Evolutionary conservation across 1,284 basidiomycete genomes (phyloP).

Genomic region (Papiliotrema flavescens): DNA sequence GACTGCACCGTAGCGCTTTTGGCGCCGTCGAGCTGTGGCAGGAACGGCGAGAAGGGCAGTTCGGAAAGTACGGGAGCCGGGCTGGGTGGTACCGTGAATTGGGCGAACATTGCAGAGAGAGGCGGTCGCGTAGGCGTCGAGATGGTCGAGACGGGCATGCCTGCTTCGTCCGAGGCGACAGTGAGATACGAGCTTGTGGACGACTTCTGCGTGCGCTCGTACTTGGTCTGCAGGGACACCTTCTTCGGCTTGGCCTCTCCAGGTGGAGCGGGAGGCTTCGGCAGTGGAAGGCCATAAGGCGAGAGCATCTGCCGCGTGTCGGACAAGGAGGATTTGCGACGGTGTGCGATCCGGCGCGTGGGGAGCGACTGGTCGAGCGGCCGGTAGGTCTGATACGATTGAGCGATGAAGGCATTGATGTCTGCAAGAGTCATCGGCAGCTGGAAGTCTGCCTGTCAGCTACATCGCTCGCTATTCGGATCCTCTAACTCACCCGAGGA

Average conservation of each 20-base stretch:
- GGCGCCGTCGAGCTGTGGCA: constrained; percentile 2
- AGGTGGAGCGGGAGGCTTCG: constrained; percentile 10
- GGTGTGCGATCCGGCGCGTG: constrained; percentile 15
- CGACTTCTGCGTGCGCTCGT: constrained; percentile 32
- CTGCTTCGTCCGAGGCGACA: neutral
- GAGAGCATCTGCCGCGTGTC: constrained; percentile 20
- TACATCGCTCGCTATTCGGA: neutral
- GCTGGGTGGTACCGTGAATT: constrained; percentile 20
- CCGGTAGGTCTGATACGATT: constrained; percentile 30
- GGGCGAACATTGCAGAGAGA: constrained; percentile 23
- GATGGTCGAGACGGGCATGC: neutral
- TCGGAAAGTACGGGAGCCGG: constrained; percentile 5
- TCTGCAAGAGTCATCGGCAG: constrained; percentile 21
- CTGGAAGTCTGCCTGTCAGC: constrained; percentile 19
- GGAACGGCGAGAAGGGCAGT: constrained; percentile 7
- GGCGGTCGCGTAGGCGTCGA: constrained; percentile 5
- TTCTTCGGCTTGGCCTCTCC: constrained; percentile 18
- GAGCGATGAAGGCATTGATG: constrained; percentile 32
- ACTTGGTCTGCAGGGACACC: constrained; percentile 32
- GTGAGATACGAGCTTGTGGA: constrained; percentile 13
- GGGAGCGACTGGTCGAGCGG: constrained; percentile 19
- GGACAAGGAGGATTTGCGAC: constrained; percentile 26
- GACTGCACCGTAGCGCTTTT: constrained; percentile 3
- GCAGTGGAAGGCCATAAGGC: constrained; percentile 30
- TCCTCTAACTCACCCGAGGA: constrained; percentile 15